Evolutionary conservation across 371 early-diverging fungal genomes (phyloP).

Genomic region (Mortierella sp.): DNA sequence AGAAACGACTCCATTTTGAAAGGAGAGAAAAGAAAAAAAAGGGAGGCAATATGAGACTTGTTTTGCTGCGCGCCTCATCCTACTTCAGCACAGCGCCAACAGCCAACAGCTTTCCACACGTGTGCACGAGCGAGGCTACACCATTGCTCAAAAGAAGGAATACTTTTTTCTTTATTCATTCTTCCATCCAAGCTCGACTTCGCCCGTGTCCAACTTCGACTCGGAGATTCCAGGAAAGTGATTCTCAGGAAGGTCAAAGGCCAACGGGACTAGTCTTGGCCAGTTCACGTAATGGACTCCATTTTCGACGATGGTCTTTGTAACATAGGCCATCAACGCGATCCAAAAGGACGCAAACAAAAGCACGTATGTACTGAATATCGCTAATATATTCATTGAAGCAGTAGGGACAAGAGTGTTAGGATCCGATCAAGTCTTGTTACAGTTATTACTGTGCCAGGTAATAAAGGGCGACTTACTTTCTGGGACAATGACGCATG

Average conservation of each 20-base stretch:
- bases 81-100: background rate
- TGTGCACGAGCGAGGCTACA: background rate
- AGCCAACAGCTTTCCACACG: background rate
- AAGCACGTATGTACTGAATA: slow-evolving; percentile 28
- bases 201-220: slow-evolving; percentile 25
- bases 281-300: slow-evolving; percentile 54
- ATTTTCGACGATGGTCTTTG: slow-evolving; percentile 29
- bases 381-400: slow-evolving; percentile 7
- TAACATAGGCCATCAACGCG: slow-evolving; percentile 29
- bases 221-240: slow-evolving; percentile 24
- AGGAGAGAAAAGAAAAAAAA: background rate
- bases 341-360: slow-evolving; percentile 48
- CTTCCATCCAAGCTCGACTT: slow-evolving; percentile 57
- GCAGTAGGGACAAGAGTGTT: background rate
- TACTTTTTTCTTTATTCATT: slow-evolving; percentile 36
- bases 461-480: slow-evolving; percentile 20
- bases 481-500: slow-evolving; percentile 42
- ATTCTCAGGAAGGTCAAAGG: slow-evolving; percentile 25
- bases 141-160: background rate
- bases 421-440: background rate
- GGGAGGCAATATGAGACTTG: background rate
- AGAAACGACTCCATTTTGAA: background rate
- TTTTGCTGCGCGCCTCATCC: background rate
- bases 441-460: too few relatives aligned
- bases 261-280: slow-evolving; percentile 47